These are phyloP conservation scores for Diaporthe sp. DNA, from an alignment of 2,329 filamentous ascomycete genomes.

Conservation along the genomic window DNA sequence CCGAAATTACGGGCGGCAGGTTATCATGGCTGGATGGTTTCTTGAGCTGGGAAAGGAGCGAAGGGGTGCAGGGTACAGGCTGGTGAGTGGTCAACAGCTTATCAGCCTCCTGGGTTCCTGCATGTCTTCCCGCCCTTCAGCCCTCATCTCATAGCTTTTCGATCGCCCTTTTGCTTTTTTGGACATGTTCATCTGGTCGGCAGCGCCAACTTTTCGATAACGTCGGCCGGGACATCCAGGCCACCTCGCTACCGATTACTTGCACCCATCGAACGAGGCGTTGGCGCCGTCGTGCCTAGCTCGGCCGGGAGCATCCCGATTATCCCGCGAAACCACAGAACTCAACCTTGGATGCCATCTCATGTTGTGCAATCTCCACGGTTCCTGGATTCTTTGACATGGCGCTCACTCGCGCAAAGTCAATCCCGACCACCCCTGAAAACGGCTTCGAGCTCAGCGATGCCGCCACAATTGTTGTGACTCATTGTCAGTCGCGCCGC, in stretches of 20 bases:
- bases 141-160: not conserved
- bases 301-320: not conserved
- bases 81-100: not conserved
- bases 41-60: not conserved
- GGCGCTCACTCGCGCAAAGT: not conserved
- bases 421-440: not conserved
- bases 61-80: not conserved
- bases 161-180: not conserved
- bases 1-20: slow-evolving; percentile 6
- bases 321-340: not conserved
- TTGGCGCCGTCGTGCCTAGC: not conserved
- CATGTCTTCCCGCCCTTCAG: not conserved
- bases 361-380: slow-evolving; percentile 5
- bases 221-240: slow-evolving; percentile 1
- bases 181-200: not conserved
- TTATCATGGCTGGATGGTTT: not conserved
- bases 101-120: slow-evolving; percentile 20
- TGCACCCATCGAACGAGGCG: not conserved
- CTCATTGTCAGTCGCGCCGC: not conserved
- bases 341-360: not conserved
- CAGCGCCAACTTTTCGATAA: slow-evolving; percentile 1
- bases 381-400: not conserved
- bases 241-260: slow-evolving; percentile 8
- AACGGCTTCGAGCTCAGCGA: not conserved
- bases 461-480: not conserved